Percentiles rank a stretch among this genome's conserved stretches.
phyloP scores from a whole-genome alignment of 768 basidiomycete genomes.

The Chlorophyllum brunneum region DNA sequence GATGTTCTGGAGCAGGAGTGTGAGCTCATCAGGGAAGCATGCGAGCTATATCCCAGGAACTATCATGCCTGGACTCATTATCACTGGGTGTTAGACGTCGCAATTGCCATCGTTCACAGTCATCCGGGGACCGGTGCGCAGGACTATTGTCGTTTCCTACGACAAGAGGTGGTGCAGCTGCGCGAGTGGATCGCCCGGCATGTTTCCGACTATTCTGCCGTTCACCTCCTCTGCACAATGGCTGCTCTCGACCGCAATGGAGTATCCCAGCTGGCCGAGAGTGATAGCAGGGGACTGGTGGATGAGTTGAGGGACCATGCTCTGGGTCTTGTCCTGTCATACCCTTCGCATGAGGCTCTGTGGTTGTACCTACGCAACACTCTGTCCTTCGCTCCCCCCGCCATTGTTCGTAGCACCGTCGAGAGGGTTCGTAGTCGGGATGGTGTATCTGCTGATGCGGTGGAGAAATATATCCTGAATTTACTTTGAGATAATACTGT shows the following conservation, averaged over 20 bases:
- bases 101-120: conserved; percentile 17
- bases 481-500: conserved; percentile 12
- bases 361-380: conserved; percentile 55
- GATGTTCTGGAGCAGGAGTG: conserved; percentile 44
- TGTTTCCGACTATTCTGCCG: conserved; percentile 63
- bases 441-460: conserved; percentile 4
- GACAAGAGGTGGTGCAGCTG: conserved; percentile 32
- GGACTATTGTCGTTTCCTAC: conserved; percentile 30
- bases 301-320: conserved; percentile 36
- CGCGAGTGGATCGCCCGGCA: conserved; percentile 58
- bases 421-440: neutral
- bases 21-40: conserved; percentile 40
- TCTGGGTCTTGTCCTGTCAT: conserved; percentile 41
- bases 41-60: conserved; percentile 65
- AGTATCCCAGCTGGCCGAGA: neutral
- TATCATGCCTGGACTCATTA: conserved; percentile 74
- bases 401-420: conserved; percentile 15
- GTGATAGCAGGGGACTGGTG: conserved; percentile 9
- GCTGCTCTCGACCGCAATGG: conserved; percentile 20
- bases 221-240: conserved; percentile 48
- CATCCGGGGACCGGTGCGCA: conserved; percentile 15
- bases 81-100: conserved; percentile 39
- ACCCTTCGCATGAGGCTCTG: conserved; percentile 57
- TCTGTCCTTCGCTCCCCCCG: conserved; percentile 6
- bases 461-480: conserved; percentile 6